Evolutionary conservation across 345 rosid species (phyloP).

Genomic region (Lagerstroemia speciosa): DNA sequence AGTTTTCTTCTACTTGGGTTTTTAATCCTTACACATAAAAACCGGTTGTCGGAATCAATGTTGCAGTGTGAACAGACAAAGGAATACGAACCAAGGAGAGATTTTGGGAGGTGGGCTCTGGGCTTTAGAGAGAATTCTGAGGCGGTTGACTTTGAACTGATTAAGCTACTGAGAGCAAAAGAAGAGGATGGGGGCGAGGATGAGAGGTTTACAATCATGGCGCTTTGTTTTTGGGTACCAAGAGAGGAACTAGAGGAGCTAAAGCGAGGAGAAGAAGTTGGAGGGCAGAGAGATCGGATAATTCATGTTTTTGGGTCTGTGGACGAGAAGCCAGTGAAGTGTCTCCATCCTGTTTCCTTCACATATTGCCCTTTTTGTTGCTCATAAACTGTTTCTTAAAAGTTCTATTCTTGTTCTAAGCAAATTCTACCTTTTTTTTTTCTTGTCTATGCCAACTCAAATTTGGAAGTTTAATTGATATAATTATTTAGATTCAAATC

Average conservation of each 20-base stretch:
- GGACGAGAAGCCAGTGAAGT: constrained; percentile 38
- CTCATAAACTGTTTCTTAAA: no score
- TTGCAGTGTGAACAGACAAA: constrained; percentile 18
- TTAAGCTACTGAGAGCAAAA: constrained; percentile 24
- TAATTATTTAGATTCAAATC: no score
- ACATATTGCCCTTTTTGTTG: background rate
- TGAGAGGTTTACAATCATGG: constrained; percentile 65
- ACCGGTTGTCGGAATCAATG: constrained; percentile 24
- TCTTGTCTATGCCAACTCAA: no score
- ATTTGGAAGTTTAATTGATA: background rate
- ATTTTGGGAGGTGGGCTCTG: constrained; percentile 44
- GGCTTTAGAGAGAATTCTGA: constrained; percentile 33
- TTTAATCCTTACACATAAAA: constrained; percentile 22
- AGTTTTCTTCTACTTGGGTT: constrained; percentile 26
- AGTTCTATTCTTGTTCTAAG: no score
- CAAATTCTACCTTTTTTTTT: no score
- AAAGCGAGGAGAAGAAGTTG: constrained; percentile 8
- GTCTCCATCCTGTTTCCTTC: constrained; percentile 18
- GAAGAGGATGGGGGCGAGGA: constrained; percentile 32
- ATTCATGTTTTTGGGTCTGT: constrained; percentile 35
- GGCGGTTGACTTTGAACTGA: constrained; percentile 28
- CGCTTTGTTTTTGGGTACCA: constrained; percentile 9
- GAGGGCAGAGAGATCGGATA: constrained; percentile 18
- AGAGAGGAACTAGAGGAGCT: background rate
- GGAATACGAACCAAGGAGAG: constrained; percentile 22